These are phyloP conservation scores for Penicillium sp. DNA, from an alignment of 2,329 filamentous ascomycete genomes.

Conservation along the genomic window DNA sequence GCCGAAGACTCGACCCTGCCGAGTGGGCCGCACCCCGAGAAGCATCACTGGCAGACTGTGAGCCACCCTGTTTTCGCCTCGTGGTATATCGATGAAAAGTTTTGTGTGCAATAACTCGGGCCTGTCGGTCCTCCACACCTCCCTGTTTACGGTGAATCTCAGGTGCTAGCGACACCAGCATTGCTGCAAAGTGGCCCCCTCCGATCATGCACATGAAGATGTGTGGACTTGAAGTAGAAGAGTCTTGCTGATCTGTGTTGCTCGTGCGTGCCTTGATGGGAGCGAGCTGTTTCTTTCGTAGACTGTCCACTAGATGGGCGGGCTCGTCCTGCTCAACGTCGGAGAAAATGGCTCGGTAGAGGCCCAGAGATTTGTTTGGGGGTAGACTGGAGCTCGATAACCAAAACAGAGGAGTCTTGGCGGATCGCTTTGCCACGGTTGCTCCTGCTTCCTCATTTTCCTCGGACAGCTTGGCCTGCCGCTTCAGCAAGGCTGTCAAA, in stretches of 20 bases:
- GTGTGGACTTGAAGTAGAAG: conserved; percentile 64
- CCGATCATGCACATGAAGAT: conserved; percentile 98
- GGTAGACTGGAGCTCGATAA: conserved; percentile 74
- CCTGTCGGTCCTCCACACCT: conserved; percentile 75
- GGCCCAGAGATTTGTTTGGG: conserved; percentile 73
- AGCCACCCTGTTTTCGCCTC: conserved; percentile 89
- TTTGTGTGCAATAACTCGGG: conserved; percentile 88
- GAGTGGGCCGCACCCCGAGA: conserved; percentile 94
- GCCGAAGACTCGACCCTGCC: conserved; percentile 80
- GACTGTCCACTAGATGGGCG: conserved; percentile 61
- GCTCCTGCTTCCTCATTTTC: conserved; percentile 47
- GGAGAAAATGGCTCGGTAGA: conserved; percentile 81
- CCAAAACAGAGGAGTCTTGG: conserved; percentile 79
- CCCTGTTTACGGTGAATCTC: conserved; percentile 67
- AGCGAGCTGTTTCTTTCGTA: conserved; percentile 73
- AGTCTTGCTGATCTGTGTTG: conserved; percentile 38
- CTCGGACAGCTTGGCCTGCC: conserved; percentile 69
- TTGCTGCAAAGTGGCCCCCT: conserved; percentile 93
- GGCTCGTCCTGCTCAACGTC: conserved; percentile 65
- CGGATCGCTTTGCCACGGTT: conserved; percentile 53
- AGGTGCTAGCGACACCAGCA: conserved; percentile 86
- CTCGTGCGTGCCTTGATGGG: conserved; percentile 51
- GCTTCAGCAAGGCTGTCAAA: conserved; percentile 73
- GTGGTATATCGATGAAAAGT: conserved; percentile 98
- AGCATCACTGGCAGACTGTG: conserved; percentile 89